Evolutionary conservation across 2,329 filamentous ascomycete genomes (phyloP).

Genomic region (Penicillium frequentans): DNA sequence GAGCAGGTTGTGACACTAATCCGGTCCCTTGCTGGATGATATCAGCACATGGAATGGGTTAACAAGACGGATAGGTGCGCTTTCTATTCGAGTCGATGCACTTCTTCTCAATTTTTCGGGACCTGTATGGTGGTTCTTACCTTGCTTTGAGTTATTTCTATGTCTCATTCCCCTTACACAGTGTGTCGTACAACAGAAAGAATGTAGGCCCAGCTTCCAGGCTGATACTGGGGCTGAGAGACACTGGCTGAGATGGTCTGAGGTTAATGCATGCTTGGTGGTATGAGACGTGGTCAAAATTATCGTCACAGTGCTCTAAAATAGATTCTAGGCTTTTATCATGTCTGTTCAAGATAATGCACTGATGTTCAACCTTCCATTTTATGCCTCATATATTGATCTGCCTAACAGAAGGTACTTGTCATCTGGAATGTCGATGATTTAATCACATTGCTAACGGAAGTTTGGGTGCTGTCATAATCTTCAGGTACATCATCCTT

Average conservation of each 20-base stretch:
- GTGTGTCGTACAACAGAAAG: conserved; percentile 5
- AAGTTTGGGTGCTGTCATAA: too few species aligned
- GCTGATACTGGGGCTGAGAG: neutral
- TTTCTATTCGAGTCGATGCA: neutral
- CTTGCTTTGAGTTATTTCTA: conserved; percentile 2
- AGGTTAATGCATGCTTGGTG: neutral
- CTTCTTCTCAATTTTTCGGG: neutral
- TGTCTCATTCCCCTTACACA: conserved; percentile 8
- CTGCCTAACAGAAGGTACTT: too few species aligned
- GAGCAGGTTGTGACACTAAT: conserved; percentile 4
- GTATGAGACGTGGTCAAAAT: neutral
- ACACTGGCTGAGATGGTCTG: conserved; percentile 4
- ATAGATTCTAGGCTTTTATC: neutral
- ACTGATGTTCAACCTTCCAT: conserved; percentile 4
- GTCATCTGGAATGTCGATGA: too few species aligned
- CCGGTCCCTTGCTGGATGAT: neutral
- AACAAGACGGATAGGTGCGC: neutral
- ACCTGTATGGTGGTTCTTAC: neutral
- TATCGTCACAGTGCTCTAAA: neutral
- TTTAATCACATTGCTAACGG: too few species aligned
- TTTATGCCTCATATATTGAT: neutral
- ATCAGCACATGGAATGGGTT: neutral
- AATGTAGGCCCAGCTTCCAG: neutral
- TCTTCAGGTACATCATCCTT: too few species aligned
- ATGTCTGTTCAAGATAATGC: conserved; percentile 1